Conservation (phyloP, 225 moss, liverwort and hornwort species). For the Pseudoscleropodium purum region DNA sequence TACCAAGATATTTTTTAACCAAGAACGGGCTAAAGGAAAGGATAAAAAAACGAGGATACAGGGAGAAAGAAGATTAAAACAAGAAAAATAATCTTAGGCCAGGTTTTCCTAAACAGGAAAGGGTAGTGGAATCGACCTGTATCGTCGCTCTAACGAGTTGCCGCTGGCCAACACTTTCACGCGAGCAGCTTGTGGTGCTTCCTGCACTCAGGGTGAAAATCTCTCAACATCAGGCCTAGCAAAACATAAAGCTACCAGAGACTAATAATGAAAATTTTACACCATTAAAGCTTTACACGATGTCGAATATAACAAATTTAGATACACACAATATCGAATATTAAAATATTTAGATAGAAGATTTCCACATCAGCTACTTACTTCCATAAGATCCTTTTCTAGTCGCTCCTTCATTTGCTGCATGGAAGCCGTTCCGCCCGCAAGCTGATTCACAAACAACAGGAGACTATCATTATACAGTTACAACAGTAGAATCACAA, state of each 20-base stretch:
- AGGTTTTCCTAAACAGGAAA: neutral
- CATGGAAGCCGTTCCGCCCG: slow-evolving; percentile 86
- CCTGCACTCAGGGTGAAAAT: slow-evolving; percentile 30
- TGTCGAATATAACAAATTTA: neutral
- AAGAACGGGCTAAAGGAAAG: neutral
- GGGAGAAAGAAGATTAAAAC: neutral
- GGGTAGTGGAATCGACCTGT: slow-evolving; percentile 36
- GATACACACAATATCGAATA: neutral
- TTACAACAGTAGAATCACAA: neutral
- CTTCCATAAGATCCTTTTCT: slow-evolving; percentile 92
- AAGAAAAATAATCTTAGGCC: neutral
- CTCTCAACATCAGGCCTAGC: neutral
- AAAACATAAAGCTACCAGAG: neutral
- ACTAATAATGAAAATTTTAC: neutral
- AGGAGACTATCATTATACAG: neutral
- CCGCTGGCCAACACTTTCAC: slow-evolving; percentile 95
- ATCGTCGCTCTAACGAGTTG: slow-evolving; percentile 75
- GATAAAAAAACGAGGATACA: neutral
- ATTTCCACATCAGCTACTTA: slow-evolving; percentile 15
- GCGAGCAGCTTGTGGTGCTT: slow-evolving; percentile 93
- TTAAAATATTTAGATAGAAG: neutral
- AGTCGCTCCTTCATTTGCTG: slow-evolving; percentile 98
- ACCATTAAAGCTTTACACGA: neutral
- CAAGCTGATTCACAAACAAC: slow-evolving; percentile 43
- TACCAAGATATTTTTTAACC: neutral